Base-by-base conservation (phyloP, 768 basidiomycete species). In the Psilocybe tampanensis region DNA sequence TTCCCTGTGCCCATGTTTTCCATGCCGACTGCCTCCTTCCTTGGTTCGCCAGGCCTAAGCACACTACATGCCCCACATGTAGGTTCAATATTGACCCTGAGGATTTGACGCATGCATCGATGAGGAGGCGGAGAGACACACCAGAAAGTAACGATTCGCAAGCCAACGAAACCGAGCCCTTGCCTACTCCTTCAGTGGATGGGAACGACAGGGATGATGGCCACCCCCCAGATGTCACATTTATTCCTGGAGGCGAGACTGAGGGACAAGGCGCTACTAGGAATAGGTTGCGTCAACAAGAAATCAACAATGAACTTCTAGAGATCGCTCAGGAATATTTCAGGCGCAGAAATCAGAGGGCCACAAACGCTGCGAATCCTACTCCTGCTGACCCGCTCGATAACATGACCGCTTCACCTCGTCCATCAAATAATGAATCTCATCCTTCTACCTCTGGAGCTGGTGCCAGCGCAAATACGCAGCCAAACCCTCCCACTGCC, bases 51-150 rank as follows among this genome's bases (percentile, higher is more conserved):
- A 78, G 88, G 55, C 88, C 90, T 11, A 80, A 77, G 42, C 88
- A 89, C 61, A 92, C 91, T 18, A 92, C 91, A 1, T 93, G 91
- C 62, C 91, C 91, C 0, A 89, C 89, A 0, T 93, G 91, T 71
- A 75, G 91, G 60, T 93, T 93, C 64, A 86, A 93, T 60, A 82
- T 93, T 52, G 91, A 93, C 65, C 91, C 91, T 0, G 86, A 90
- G 54, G 86, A 86, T 55, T 69, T 92, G 44, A 90, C 89, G 0
- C 84, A 76, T 15, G 59, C 70, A 18, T 60, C 70, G 23, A 64
- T 64, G 44, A 60, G 67, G 3, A 60, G 67, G 3, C 29, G 47
- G 26, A 48, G 47, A 15, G 47, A 48, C 5, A 60, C 55, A 47
- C 55, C 59, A 29, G 64, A 66, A 36, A 62, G 60, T 19, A 33